These are phyloP conservation scores for Scenedesmus sp. DNA, from an alignment of 163 green algal genomes.

Conservation along the genomic window DNA sequence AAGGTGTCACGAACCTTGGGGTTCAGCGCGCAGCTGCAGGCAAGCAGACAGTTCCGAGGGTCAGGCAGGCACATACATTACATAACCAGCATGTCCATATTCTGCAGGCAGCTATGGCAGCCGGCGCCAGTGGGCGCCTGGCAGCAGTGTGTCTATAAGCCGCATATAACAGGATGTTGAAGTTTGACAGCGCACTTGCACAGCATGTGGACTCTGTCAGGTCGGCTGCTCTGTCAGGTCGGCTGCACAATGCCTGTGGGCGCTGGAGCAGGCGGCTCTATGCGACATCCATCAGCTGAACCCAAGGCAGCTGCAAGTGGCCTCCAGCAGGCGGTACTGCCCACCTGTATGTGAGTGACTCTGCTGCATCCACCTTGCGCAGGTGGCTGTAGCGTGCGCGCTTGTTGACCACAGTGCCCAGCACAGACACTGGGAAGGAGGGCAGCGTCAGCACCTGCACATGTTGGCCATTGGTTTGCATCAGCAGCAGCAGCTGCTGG, in stretches of 20 bases:
- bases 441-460: constrained; percentile 52
- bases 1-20: constrained; percentile 48
- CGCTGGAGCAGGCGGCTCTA: too few relatives aligned
- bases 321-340: neutral
- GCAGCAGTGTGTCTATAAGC: too few relatives aligned
- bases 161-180: too few relatives aligned
- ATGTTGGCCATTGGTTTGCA: neutral
- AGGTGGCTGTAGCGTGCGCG: constrained; percentile 43
- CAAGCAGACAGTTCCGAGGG: neutral
- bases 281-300: too few relatives aligned
- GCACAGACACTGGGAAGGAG: constrained; percentile 42
- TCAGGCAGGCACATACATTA: neutral
- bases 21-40: constrained; percentile 50
- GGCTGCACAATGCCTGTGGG: too few relatives aligned
- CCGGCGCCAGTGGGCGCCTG: too few relatives aligned
- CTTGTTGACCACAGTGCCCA: constrained; percentile 60
- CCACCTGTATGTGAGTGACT: constrained; percentile 52
- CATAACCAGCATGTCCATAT: too few relatives aligned
- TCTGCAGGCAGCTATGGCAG: too few relatives aligned
- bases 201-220: too few relatives aligned
- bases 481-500: neutral
- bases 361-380: neutral
- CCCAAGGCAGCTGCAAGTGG: neutral
- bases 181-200: too few relatives aligned
- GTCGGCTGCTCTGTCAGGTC: too few relatives aligned